Percentiles rank a stretch among this genome's conserved stretches.
phyloP scores from a whole-genome alignment of 2,329 filamentous ascomycete genomes.

The Didymosphaeria variabile region DNA sequence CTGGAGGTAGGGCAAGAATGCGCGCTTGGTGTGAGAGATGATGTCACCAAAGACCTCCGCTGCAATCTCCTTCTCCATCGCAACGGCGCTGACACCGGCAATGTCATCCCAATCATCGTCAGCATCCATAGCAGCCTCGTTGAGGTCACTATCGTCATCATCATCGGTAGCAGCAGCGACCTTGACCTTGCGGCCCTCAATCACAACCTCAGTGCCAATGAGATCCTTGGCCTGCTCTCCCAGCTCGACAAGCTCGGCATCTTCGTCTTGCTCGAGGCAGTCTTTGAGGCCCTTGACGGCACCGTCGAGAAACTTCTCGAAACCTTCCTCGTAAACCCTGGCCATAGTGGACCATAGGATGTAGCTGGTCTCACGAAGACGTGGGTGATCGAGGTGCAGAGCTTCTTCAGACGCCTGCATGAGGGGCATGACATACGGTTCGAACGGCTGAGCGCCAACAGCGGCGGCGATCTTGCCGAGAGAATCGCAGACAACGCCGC shows the following conservation, averaged over 20 bases:
- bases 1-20: conserved; percentile 85
- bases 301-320: conserved; percentile 78
- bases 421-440: conserved; percentile 87
- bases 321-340: conserved; percentile 89
- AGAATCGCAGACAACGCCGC: conserved; percentile 88
- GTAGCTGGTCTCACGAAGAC: conserved; percentile 94
- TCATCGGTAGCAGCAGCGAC: conserved; percentile 69
- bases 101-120: conserved; percentile 87
- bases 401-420: conserved; percentile 95
- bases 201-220: conserved; percentile 76
- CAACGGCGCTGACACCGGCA: conserved; percentile 84
- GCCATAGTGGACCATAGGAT: conserved; percentile 95
- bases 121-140: conserved; percentile 61
- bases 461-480: conserved; percentile 92
- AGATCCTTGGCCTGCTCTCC: conserved; percentile 78
- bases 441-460: conserved; percentile 85
- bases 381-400: conserved; percentile 84
- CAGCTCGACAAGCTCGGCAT: conserved; percentile 78
- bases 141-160: conserved; percentile 69
- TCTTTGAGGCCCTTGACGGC: conserved; percentile 83
- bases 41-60: conserved; percentile 95
- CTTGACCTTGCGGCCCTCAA: conserved; percentile 87
- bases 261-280: conserved; percentile 88
- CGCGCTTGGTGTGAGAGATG: conserved; percentile 82
- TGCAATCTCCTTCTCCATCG: conserved; percentile 96